Evolutionary conservation across 129 eudicot species (phyloP).

Genomic region (Dittrichia graveolens): DNA sequence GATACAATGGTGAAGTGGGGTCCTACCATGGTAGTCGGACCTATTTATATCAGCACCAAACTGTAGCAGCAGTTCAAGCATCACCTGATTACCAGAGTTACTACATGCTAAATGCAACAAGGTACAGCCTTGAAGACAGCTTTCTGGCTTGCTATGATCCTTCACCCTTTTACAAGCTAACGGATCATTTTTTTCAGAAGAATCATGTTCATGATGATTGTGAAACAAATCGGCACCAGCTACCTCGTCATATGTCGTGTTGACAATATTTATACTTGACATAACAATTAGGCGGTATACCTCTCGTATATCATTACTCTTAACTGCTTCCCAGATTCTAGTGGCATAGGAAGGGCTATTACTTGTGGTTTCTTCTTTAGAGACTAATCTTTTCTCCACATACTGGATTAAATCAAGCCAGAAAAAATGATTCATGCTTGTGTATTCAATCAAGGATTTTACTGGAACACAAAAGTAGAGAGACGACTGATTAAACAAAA

Average conservation of each 20-base stretch:
- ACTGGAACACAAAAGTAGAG: no score
- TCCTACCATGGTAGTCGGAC: constrained; percentile 80
- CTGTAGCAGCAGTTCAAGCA: constrained; percentile 93
- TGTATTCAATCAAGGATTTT: no score
- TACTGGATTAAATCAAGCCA: no score
- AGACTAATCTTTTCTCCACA: no score
- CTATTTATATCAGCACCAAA: no score
- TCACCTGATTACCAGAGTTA: constrained; percentile 57
- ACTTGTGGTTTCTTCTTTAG: no score
- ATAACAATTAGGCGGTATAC: constrained; percentile 63
- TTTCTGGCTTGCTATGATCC: constrained; percentile 49
- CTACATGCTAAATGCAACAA: constrained; percentile 82
- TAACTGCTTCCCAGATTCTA: no score
- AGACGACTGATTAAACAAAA: no score
- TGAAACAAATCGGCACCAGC: constrained; percentile 43
- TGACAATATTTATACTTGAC: constrained; percentile 56
- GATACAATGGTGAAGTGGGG: constrained; percentile 92
- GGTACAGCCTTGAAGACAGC: constrained; percentile 75
- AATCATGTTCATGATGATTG: constrained; percentile 35
- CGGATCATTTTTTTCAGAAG: constrained; percentile 45
- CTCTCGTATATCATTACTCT: no score
- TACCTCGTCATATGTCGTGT: constrained; percentile 69
- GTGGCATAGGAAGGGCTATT: no score
- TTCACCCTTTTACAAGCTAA: constrained; percentile 46
- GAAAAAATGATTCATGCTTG: no score